These are phyloP conservation scores for Penicillium egyptiacum DNA, from an alignment of 495 filamentous ascomycete genomes.

Conservation along the genomic window DNA sequence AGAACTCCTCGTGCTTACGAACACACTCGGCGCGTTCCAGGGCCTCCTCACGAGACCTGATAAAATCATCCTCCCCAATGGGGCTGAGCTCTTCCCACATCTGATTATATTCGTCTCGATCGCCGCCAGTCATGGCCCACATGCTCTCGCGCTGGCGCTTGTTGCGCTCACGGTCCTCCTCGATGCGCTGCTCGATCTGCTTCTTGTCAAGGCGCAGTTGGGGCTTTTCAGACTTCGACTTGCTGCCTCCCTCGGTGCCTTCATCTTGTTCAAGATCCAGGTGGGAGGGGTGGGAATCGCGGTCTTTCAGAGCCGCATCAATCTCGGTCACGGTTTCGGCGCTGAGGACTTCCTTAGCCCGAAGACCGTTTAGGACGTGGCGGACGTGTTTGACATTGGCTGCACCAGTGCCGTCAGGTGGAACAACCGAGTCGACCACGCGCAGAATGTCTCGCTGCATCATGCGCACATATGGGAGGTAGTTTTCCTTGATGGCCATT, in stretches of 20 bases:
- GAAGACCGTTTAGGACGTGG: constrained; percentile 70
- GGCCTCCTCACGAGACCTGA: constrained; percentile 69
- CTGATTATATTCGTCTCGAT: constrained; percentile 63
- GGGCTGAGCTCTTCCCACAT: constrained; percentile 80
- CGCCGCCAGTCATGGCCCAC: constrained; percentile 71
- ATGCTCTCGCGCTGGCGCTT: constrained; percentile 85
- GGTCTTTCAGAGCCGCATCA: constrained; percentile 72
- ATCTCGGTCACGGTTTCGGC: constrained; percentile 71
- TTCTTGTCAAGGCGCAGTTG: constrained; percentile 69
- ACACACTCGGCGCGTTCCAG: constrained; percentile 49
- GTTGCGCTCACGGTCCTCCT: constrained; percentile 94
- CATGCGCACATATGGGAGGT: constrained; percentile 81
- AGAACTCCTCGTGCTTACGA: constrained; percentile 12
- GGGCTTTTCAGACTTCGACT: constrained; percentile 32
- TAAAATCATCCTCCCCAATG: constrained; percentile 78
- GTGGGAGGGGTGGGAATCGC: constrained; percentile 54
- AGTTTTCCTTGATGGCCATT: constrained; percentile 70
- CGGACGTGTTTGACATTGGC: constrained; percentile 93
- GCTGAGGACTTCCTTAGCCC: constrained; percentile 65
- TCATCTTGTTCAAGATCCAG: constrained; percentile 43
- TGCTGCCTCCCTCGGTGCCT: constrained; percentile 25
- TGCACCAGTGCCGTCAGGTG: constrained; percentile 82
- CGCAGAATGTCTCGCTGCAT: constrained; percentile 89
- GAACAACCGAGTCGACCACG: constrained; percentile 80
- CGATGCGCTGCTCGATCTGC: constrained; percentile 91